Evolutionary conservation across 2,329 filamentous ascomycete genomes (phyloP), one percentile per base, ranked within the genome.

Genomic region (Clarireedia homoeocarpa): DNA sequence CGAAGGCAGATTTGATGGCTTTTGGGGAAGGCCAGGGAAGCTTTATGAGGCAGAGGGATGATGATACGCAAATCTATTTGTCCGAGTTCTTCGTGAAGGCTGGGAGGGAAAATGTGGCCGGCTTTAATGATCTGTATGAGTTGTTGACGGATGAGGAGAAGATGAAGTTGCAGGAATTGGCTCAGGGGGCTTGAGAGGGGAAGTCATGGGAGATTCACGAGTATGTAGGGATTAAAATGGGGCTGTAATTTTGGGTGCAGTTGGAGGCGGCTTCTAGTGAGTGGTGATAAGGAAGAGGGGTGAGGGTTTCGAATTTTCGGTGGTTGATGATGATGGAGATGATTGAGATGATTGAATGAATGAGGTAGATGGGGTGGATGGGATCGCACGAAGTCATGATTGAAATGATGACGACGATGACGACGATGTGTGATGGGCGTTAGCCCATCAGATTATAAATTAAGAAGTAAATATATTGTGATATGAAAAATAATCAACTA

Each of bases 61-160:
- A 96, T 67, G 91, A 96, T 76, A 96, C 91, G 6, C 89, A 95
- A 69, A 82, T 80, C 4, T 96, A 90, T 70, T 75, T 97, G 48
- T 79, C 83, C 1, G 83, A 91, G 14, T 96, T 95, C 74, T 96
- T 96, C 73, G 70, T 85, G 2, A 61, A 64, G 14, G 67, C 66
- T 14, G 63, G 63, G 2, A 60, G 61, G 6, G 67, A 69, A 58
- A 70, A 73, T 56, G 54, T 70, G 23, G 69, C 66, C 5, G 68
- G 67, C 6, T 73, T 74, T 58, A 69, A 71, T 56, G 68, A 66
- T 26, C 55, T 72, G 12, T 72, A 71, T 57, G 59, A 53, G 17
- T 61, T 62, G n/a, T 62, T 74, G 57, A 70, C 62, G 10, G 64
- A 65, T n/a, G 70, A 73, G 44, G 72, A 74, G 68, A 75, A 77